phyloP scores from a whole-genome alignment of 441 rosid species.

The Manihot esculenta region DNA sequence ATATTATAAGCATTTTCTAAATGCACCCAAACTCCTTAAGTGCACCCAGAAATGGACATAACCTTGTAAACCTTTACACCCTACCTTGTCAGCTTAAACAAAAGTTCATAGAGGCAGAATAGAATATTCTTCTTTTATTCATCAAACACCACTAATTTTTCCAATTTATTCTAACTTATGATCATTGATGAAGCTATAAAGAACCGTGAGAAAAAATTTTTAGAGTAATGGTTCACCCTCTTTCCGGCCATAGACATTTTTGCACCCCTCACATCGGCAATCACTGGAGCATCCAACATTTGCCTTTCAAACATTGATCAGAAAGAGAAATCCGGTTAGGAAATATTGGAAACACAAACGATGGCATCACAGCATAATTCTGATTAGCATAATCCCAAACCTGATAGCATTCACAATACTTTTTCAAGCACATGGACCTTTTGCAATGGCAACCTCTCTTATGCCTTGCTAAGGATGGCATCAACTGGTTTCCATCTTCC shows the following conservation, averaged over 20 bases:
- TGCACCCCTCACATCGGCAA: constrained; percentile 70
- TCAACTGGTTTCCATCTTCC: constrained; percentile 40
- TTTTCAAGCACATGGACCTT: constrained; percentile 64
- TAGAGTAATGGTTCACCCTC: constrained; percentile 38
- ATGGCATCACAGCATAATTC: neutral
- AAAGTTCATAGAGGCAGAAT: constrained; percentile 12
- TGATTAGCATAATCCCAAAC: constrained; percentile 25
- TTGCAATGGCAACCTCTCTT: constrained; percentile 75
- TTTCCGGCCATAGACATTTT: constrained; percentile 54
- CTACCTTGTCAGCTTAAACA: neutral
- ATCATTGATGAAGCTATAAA: neutral
- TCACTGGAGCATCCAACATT: constrained; percentile 65
- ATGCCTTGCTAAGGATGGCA: constrained; percentile 57
- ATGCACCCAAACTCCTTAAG: neutral
- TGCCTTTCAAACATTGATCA: constrained; percentile 39
- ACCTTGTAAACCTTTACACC: neutral
- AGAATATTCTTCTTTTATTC: neutral
- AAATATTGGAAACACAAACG: constrained; percentile 5
- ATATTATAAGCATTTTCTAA: neutral
- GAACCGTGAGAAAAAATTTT: neutral
- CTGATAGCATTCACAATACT: constrained; percentile 81
- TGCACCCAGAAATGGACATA: constrained; percentile 3
- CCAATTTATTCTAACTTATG: neutral
- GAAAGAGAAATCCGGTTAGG: constrained; percentile 8
- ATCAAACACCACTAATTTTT: neutral